These are phyloP conservation scores for Rutstroemia sp. DNA, from an alignment of 2,329 filamentous ascomycete genomes.

Conservation along the genomic window DNA sequence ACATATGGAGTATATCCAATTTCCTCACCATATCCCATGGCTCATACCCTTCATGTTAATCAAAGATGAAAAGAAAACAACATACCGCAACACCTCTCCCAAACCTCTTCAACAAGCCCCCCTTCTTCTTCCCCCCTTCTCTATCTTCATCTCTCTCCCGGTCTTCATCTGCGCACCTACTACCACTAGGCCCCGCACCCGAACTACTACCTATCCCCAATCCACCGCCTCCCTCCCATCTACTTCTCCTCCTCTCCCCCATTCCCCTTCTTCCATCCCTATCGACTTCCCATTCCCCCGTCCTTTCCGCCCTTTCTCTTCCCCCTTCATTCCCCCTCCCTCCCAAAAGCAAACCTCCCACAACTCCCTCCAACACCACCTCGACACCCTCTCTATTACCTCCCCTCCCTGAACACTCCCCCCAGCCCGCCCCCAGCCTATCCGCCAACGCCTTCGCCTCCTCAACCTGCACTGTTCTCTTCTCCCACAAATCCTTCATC, in stretches of 20 bases:
- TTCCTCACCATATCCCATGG: no score
- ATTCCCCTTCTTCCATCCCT: no score
- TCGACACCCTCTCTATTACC: slow-evolving; percentile 1
- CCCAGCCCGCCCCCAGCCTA: not conserved
- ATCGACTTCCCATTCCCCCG: not conserved
- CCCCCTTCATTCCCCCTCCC: not conserved
- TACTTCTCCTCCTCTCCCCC: not conserved
- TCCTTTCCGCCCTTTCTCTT: not conserved
- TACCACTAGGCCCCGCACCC: no score
- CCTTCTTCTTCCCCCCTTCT: not conserved
- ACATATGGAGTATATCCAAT: no score
- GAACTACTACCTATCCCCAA: not conserved
- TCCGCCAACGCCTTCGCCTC: not conserved
- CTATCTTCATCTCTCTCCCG: not conserved
- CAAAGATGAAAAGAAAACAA: not conserved
- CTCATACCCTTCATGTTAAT: not conserved
- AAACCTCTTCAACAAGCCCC: not conserved
- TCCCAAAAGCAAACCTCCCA: not conserved
- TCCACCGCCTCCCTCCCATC: not conserved
- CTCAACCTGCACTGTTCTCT: not conserved
- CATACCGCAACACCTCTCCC: not conserved
- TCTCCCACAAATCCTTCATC: slow-evolving; percentile 5
- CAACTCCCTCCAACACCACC: not conserved
- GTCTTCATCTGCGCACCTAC: not conserved
- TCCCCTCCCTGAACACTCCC: not conserved